Base-by-base conservation (phyloP, 176 grass and related monocot species). In the Tillandsia leiboldiana region DNA sequence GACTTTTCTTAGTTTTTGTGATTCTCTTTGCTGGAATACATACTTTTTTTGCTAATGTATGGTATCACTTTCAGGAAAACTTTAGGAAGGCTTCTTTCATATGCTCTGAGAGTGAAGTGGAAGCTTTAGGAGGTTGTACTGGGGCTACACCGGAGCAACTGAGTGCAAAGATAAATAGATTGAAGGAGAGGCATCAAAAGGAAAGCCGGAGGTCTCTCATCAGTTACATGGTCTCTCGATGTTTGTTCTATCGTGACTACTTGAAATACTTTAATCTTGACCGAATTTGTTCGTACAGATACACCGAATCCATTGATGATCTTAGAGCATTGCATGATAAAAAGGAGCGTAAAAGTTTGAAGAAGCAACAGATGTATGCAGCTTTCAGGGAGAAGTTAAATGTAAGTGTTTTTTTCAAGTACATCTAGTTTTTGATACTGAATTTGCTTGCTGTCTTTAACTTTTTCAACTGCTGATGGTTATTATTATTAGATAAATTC, bases 31-130 rank as follows among this genome's bases (percentile, higher is more conserved):
- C 56, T 17, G 56, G 56, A 59, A 59, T 9, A 6, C 9, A 58
- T 58, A 9, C 22, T 22, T 61, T 61, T 18, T 7, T 61, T 2
- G 17, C 22, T 7, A 61, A 61, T 61, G 22, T 7, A 58, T 8
- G 51, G 10, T 73, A 53, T 33, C 47, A 79, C 42, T 51, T 70
- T 42, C 61, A 96, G 93, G 89, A 83, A 11, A 70, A 78, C 69
- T 87, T 82, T 70, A 85, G 49, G 70, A 96, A 96, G 79, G 93
- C 93, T 70, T 96, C 93, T 50, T 83, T 77, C 58, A 92, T 92
- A 76, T 96, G 93, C 68, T 66, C 61, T 10, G 83, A 96, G 68
- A 73, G 53, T 79, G 89, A 96, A 64, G 65, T 83, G 49, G 76
- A 92, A 90, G 68, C 86, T 72, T 79, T 90, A 52, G 89, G 77